Base-by-base conservation (phyloP, 768 basidiomycete genomes). In the Lentinula boryana region DNA sequence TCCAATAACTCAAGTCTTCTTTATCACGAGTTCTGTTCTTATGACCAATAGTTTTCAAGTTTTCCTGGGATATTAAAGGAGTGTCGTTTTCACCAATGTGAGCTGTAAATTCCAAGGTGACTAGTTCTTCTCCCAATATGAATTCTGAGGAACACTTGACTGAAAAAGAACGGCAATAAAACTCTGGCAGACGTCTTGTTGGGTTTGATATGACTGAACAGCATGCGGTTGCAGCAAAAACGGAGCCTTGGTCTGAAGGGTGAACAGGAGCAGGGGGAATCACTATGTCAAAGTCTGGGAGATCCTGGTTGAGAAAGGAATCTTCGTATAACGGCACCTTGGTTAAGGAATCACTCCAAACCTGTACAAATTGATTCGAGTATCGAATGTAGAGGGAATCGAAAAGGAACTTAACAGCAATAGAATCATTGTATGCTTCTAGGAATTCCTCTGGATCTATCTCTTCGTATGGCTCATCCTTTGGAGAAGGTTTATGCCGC, bases 1-100 rank as follows among this genome's bases (percentile, higher is more conserved):
- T 23, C 23, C 23, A 23, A 62, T 23, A 1, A 69, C 61, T 2
- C 61, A 60, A 0, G 15, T 56, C n/a, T 8, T 56, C 55, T 7
- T 10, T n/a, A 31, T 53, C 51, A 3, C 23, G 3, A 3, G 8
- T 53, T 27, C 33, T 16, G n/a, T 35, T 21, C 51, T 31, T 5
- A 15, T 53, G 51, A 23, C 18, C 46, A 7, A 23, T 6, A n/a
- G 2, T 48, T 3, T 23, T 35, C 9, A 32, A 31, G 12, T 53
- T 3, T 8, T 53, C 31, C 6, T 3, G 10, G 9, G 33, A 0
- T 12, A 53, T 27, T n/a, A n/a, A 27, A n/a, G 31, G 31, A 8
- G 33, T 23, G n/a, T 23, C n/a, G 9, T 16, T 35, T 23, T n/a
- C 7, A 12, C 46, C 23, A 18, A 48, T 1, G 3, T 51, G 50